Evolutionary conservation across 2,329 filamentous ascomycete species (phyloP).

Genomic region (Elsinoe ampelina): DNA sequence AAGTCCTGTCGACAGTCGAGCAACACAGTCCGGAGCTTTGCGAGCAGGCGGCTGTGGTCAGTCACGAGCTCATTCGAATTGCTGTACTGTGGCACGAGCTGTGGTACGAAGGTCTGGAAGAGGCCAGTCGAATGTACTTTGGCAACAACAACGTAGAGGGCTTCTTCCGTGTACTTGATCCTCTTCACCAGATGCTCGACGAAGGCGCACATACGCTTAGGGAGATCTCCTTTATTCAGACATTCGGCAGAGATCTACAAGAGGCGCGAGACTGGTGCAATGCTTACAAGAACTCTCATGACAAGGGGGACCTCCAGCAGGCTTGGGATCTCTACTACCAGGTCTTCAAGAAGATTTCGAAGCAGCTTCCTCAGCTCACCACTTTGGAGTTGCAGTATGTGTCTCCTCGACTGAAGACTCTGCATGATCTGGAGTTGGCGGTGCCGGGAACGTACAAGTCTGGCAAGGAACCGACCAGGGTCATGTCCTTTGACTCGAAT

Average conservation of each 20-base stretch:
- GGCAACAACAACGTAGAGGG: conserved; percentile 95
- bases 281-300: conserved; percentile 78
- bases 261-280: conserved; percentile 96
- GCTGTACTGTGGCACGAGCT: conserved; percentile 97
- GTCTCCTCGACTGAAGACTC: conserved; percentile 81
- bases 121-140: conserved; percentile 93
- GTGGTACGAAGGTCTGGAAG: conserved; percentile 96
- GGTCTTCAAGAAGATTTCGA: conserved; percentile 89
- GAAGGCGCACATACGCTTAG: conserved; percentile 79
- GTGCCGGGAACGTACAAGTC: conserved; percentile 94
- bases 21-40: conserved; percentile 88
- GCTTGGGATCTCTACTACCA: conserved; percentile 99
- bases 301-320: conserved; percentile 90
- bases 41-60: conserved; percentile 90
- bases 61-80: conserved; percentile 91
- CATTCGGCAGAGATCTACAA: conserved; percentile 87
- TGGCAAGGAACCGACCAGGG: conserved; percentile 67
- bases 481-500: conserved; percentile 81
- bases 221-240: conserved; percentile 95
- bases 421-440: conserved; percentile 77
- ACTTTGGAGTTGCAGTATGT: conserved; percentile 93
- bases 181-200: conserved; percentile 74
- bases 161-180: conserved; percentile 87
- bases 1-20: conserved; percentile 97
- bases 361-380: conserved; percentile 86